These are phyloP conservation scores for Salix purpurea DNA, from an alignment of 345 rosid species.

Conservation along the genomic window DNA sequence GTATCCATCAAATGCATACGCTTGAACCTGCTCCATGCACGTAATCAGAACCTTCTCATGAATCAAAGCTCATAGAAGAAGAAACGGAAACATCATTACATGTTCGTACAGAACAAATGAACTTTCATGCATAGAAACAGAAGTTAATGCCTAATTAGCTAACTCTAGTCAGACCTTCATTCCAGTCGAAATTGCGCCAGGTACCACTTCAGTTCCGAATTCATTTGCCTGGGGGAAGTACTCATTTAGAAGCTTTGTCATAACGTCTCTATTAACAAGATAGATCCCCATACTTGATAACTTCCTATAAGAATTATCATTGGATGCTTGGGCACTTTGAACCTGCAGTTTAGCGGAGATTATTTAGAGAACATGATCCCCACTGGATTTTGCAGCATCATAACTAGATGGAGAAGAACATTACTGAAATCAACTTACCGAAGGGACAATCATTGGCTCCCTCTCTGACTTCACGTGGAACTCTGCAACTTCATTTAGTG, in stretches of 20 bases:
- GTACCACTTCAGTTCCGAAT: slow-evolving; percentile 55
- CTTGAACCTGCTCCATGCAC: slow-evolving; percentile 47
- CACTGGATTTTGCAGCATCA: neutral
- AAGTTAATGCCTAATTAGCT: neutral
- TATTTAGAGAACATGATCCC: neutral
- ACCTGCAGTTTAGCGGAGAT: slow-evolving; percentile 34
- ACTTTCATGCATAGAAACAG: too few species aligned
- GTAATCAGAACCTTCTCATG: neutral
- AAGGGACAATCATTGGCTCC: slow-evolving; percentile 14
- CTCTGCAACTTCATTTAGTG: slow-evolving; percentile 39
- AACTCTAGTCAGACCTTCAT: slow-evolving; percentile 48
- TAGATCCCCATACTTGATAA: slow-evolving; percentile 68
- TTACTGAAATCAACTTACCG: slow-evolving; percentile 33
- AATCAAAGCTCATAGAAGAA: neutral
- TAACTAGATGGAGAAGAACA: neutral
- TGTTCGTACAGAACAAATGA: neutral
- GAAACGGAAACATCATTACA: neutral
- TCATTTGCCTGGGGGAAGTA: slow-evolving; percentile 51
- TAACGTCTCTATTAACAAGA: slow-evolving; percentile 46
- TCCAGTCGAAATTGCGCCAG: slow-evolving; percentile 60
- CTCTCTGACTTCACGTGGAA: slow-evolving; percentile 31
- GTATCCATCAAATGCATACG: slow-evolving; percentile 58
- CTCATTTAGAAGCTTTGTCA: slow-evolving; percentile 55
- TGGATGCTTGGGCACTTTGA: slow-evolving; percentile 18
- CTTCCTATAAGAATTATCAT: slow-evolving; percentile 2